phyloP scores from a whole-genome alignment of 2,329 filamentous ascomycete species.

The Fusarium nisikadoi region DNA sequence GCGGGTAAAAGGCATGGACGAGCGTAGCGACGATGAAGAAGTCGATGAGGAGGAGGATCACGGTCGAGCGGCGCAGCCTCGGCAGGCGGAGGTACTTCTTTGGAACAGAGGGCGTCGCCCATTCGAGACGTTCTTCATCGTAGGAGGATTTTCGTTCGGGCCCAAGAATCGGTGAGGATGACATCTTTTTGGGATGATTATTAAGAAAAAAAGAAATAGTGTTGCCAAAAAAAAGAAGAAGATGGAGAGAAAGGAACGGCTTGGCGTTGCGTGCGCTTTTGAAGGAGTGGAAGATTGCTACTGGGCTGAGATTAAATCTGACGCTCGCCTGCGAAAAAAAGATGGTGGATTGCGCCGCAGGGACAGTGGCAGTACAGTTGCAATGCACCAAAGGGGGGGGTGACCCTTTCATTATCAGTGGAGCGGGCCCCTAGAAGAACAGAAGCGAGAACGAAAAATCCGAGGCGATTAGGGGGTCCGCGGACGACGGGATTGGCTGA shows the following conservation, averaged over 20 bases:
- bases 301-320: slow-evolving; percentile 5
- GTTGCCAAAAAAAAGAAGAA: not conserved
- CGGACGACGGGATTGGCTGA: slow-evolving; percentile 1
- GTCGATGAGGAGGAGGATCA: slow-evolving; percentile 72
- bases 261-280: not conserved
- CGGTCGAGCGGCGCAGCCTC: slow-evolving; percentile 48
- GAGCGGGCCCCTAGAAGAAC: not conserved
- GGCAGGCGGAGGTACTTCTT: slow-evolving; percentile 40
- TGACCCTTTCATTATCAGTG: slow-evolving; percentile 19
- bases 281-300: slow-evolving; percentile 15
- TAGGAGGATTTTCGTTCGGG: slow-evolving; percentile 25
- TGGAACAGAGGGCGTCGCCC: slow-evolving; percentile 34
- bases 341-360: not conserved
- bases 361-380: not conserved
- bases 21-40: slow-evolving; percentile 71
- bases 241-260: not conserved
- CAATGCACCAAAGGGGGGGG: slow-evolving; percentile 7
- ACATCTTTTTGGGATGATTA: not conserved
- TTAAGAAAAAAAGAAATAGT: not conserved
- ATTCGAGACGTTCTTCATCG: slow-evolving; percentile 44
- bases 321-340: not conserved
- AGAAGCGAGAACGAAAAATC: slow-evolving; percentile 14
- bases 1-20: slow-evolving; percentile 74
- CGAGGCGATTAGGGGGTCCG: slow-evolving; percentile 3
- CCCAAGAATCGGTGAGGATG: slow-evolving; percentile 22